Evolutionary conservation across 495 filamentous ascomycete genomes (phyloP).

Genomic region (Hypoxylon rickii): DNA sequence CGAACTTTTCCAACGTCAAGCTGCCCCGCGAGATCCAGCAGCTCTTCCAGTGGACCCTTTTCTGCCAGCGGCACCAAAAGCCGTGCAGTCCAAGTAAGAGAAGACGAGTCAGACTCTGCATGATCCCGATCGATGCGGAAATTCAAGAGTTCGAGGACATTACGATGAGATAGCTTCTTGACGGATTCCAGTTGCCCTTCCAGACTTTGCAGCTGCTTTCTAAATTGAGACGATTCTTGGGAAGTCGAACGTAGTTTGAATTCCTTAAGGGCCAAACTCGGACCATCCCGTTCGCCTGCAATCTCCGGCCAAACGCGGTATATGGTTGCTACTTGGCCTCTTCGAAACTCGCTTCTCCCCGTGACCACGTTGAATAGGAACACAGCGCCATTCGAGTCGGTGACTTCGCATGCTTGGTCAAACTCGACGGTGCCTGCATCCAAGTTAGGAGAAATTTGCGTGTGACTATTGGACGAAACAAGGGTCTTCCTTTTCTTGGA

Average conservation of each 20-base stretch:
- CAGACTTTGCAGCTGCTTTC: constrained; percentile 67
- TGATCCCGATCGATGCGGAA: constrained; percentile 70
- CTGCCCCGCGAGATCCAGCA: constrained; percentile 76
- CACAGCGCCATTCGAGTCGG: constrained; percentile 58
- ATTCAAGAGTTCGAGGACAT: constrained; percentile 75
- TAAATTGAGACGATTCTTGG: constrained; percentile 61
- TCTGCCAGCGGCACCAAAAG: constrained; percentile 77
- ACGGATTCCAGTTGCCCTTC: constrained; percentile 72
- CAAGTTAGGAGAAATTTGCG: constrained; percentile 16
- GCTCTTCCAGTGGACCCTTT: constrained; percentile 80
- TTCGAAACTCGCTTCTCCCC: constrained; percentile 61
- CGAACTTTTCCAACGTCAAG: constrained; percentile 73
- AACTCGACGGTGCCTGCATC: constrained; percentile 59
- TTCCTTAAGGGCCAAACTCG: constrained; percentile 73
- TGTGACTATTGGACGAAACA: constrained; percentile 18
- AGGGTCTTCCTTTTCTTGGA: constrained; percentile 46
- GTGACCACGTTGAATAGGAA: constrained; percentile 67
- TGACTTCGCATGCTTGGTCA: constrained; percentile 68
- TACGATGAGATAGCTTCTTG: constrained; percentile 75
- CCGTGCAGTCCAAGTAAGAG: constrained; percentile 72
- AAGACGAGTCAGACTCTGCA: constrained; percentile 43
- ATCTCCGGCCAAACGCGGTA: constrained; percentile 71
- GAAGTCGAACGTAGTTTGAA: constrained; percentile 59
- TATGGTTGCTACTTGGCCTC: constrained; percentile 61
- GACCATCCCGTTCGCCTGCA: constrained; percentile 53